Percentiles rank a stretch among this genome's conserved stretches.
Conservation (phyloP, 73 alveolate species). For the Halteria grandinella region DNA sequence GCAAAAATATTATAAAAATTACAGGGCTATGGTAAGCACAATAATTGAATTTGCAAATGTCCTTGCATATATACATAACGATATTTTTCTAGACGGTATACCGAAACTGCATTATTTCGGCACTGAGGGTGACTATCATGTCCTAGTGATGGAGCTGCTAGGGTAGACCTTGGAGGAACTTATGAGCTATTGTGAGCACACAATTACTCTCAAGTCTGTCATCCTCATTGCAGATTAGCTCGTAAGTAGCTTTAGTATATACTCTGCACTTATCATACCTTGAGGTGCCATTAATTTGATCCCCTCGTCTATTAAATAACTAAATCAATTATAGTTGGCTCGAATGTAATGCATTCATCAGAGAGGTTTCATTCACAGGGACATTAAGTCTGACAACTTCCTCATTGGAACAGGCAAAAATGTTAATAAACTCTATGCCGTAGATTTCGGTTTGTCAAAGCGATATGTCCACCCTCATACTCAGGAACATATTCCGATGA, state of each 20-base stretch:
- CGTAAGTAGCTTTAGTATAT: constrained; percentile 38
- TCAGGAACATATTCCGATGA: constrained; percentile 70
- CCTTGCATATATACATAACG: too few relatives aligned
- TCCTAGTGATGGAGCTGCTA: constrained; percentile 76
- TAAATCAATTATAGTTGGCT: constrained; percentile 25
- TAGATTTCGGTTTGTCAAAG: constrained; percentile 79
- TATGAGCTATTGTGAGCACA: constrained; percentile 60
- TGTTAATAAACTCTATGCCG: constrained; percentile 64
- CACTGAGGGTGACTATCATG: constrained; percentile 77
- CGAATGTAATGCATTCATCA: constrained; percentile 75
- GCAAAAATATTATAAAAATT: constrained; percentile 25
- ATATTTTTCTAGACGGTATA: constrained; percentile 67
- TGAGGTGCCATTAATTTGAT: too few relatives aligned
- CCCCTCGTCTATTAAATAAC: not conserved
- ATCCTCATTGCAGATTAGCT: constrained; percentile 76
- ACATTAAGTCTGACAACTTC: constrained; percentile 86
- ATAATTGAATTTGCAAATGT: too few relatives aligned
- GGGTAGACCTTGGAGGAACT: constrained; percentile 83
- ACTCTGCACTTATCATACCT: too few relatives aligned
- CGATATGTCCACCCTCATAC: constrained; percentile 70
- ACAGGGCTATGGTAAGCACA: constrained; percentile 36
- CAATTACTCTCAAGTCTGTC: constrained; percentile 78
- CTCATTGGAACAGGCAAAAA: constrained; percentile 70
- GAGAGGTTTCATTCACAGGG: constrained; percentile 79
- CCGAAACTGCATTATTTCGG: constrained; percentile 73